phyloP scores from a whole-genome alignment of 2,329 filamentous ascomycete genomes.

The Botrytis hyacinthi region DNA sequence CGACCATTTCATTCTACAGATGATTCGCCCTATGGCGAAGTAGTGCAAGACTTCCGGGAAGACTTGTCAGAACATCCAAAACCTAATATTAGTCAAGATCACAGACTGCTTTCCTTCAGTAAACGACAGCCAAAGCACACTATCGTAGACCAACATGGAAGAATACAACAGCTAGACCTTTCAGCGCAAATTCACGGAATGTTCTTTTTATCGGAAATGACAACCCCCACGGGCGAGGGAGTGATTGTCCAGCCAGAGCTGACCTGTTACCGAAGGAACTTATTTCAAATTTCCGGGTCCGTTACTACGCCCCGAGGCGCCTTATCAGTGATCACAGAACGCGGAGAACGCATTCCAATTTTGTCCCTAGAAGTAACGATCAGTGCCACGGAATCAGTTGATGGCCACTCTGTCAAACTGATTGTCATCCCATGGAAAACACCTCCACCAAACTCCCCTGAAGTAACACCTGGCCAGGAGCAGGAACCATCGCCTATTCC shows the following conservation, averaged over 20 bases:
- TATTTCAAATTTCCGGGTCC: constrained; percentile 93
- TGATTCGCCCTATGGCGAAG: constrained; percentile 34
- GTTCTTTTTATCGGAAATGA: constrained; percentile 76
- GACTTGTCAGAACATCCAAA: constrained; percentile 35
- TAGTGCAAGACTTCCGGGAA: constrained; percentile 35
- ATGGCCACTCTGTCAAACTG: constrained; percentile 86
- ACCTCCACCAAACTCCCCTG: constrained; percentile 74
- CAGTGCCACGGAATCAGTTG: constrained; percentile 90
- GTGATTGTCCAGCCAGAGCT: constrained; percentile 66
- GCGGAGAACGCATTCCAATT: constrained; percentile 80
- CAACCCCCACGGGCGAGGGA: constrained; percentile 51
- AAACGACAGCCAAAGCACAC: constrained; percentile 42
- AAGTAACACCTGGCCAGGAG: constrained; percentile 63
- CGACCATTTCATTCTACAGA: constrained; percentile 35
- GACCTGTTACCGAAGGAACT: constrained; percentile 91
- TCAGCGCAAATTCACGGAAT: constrained; percentile 78
- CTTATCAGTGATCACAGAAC: constrained; percentile 77
- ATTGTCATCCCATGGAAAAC: constrained; percentile 99
- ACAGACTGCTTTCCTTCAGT: constrained; percentile 39
- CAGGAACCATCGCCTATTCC: constrained; percentile 85
- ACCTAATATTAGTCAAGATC: constrained; percentile 38
- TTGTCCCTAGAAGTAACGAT: constrained; percentile 81
- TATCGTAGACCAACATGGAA: constrained; percentile 50
- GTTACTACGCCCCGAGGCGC: constrained; percentile 76
- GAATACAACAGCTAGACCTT: constrained; percentile 49